Conservation (phyloP, 2,329 filamentous ascomycete genomes). For the Phialophora chinensis region DNA sequence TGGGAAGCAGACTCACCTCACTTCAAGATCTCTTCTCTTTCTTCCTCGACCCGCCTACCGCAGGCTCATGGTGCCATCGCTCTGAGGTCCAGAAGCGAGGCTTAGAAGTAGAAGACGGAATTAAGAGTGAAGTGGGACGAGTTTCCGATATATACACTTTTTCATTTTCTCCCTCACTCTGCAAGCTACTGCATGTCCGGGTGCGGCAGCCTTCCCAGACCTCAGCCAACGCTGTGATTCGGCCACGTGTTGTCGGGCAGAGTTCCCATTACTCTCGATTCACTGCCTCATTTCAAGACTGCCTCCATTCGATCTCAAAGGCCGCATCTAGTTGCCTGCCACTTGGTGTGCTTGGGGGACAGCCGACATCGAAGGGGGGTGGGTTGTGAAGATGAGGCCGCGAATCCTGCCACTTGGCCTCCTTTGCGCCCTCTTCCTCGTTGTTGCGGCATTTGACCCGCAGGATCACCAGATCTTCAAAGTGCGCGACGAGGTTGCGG, state of each 20-base stretch:
- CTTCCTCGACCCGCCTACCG: slow-evolving; percentile 33
- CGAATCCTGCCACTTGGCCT: slow-evolving; percentile 68
- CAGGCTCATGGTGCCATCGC: slow-evolving; percentile 39
- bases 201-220: slow-evolving; percentile 13
- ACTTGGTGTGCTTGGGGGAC: slow-evolving; percentile 8
- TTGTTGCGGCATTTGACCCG: slow-evolving; percentile 67
- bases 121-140: slow-evolving; percentile 21
- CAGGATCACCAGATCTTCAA: slow-evolving; percentile 99
- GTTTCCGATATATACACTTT: slow-evolving; percentile 32
- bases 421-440: slow-evolving; percentile 68
- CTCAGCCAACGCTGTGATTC: slow-evolving; percentile 29
- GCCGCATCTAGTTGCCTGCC: slow-evolving; percentile 1
- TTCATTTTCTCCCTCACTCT: slow-evolving; percentile 13
- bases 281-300: slow-evolving; percentile 18
- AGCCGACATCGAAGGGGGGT: not conserved
- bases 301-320: slow-evolving; percentile 3
- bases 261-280: slow-evolving; percentile 25
- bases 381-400: slow-evolving; percentile 69
- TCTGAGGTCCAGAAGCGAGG: slow-evolving; percentile 14
- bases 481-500: slow-evolving; percentile 81
- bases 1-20: slow-evolving; percentile 4
- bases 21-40: slow-evolving; percentile 4
- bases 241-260: slow-evolving; percentile 35
- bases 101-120: slow-evolving; percentile 18
- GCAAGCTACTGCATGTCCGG: slow-evolving; percentile 33